Evolutionary conservation across 108 stramenopile genomes (phyloP), one percentile per base, ranked within the genome.

Genomic region (Nitzschia sp.): DNA sequence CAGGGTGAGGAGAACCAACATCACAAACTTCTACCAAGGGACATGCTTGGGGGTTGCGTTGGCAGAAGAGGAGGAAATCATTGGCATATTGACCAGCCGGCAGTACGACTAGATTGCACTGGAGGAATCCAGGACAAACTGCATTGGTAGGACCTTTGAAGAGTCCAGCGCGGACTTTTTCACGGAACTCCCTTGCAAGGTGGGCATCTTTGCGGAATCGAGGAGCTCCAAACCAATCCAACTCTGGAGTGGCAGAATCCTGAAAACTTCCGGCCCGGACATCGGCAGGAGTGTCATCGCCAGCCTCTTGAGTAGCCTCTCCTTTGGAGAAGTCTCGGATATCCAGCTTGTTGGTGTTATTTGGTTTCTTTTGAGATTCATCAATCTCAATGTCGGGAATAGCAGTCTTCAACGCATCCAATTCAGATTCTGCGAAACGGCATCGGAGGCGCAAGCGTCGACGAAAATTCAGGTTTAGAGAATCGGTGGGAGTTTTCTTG

Each of bases 31-130:
- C 92, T 51, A 96, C 78, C 44, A 96, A 69, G 10, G 96, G 96
- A 63, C 91, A 93, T 21, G 92, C 78, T 65, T 88, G 78, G 22
- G 87, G 82, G 65, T 96, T 96, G 39, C 85, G 78, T 67, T 92
- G 84, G 78, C 96, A 96, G 78, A 96, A 96, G 22, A 86, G 73
- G 19, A 86, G 60, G 72, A 96, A 96, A 56, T 96, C 96, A 69
- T 82, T 87, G 5, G 96, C 91, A 44, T 61, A 20, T 17, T 55
- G 76, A 0, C 73, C 77, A 43, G 84, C 74, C 17, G 87, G 91
- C 63, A 96, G 64, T 15, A 93, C 81, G 14, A 94, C 88, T 37
- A 96, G 59, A 75, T 96, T 96, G 64, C 88, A 91, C 69, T 96
- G 96, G 63, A 89, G 65, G 56, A 74, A 85, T 39, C 92, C 92